Evolutionary conservation across 169 alveolate genomes (phyloP), one percentile per base, ranked within the genome.

Genomic region (Hammondia hammondi): DNA sequence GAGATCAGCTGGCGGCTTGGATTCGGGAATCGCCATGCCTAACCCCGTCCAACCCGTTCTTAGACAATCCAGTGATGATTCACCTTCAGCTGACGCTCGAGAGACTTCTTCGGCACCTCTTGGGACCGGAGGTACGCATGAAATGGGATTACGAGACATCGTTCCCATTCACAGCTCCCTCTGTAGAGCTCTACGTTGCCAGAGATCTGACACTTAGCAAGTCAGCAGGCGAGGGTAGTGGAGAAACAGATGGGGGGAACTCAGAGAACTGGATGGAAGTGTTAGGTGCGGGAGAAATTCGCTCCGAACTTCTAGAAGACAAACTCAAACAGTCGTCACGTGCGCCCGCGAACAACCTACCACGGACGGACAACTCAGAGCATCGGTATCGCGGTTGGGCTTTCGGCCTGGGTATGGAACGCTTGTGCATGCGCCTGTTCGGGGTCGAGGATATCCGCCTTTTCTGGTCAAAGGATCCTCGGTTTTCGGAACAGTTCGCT

Each of bases 111-210:
- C 91, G 81, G 81, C 95, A 94, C 67, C 71, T 97, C 29, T 97
- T 97, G 61, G 52, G 98, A 6, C 29, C 43, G 85, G 97, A 96
- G 90, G 96, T 96, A 1, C 97, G 96, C 93, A 93, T 94, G 97
- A 95, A 98, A 91, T 98, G 99, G 98, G 96, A 95, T 57, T 45
- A 91, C 46, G 97, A 95, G 45, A 97, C 97, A 14, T 90, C 97
- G 46, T 98, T 98, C 92, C 99, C 99, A 10, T 98, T 98, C 81
- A 97, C 98, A 19, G 97, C 96, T 37, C 99, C 99, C 52, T 96
- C 98, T 35, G 61, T 97, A 81, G 99, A 98, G 93, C 95, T 98
- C 19, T 98, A 98, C 88, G 96, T 98, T 4, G 90, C 90, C 29
- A 45, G 24, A 45, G 90, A 39, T 9, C 35, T 9, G 19, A 70